Conservation (phyloP, 2,329 filamentous ascomycete genomes). For the Penicillium sp. region DNA sequence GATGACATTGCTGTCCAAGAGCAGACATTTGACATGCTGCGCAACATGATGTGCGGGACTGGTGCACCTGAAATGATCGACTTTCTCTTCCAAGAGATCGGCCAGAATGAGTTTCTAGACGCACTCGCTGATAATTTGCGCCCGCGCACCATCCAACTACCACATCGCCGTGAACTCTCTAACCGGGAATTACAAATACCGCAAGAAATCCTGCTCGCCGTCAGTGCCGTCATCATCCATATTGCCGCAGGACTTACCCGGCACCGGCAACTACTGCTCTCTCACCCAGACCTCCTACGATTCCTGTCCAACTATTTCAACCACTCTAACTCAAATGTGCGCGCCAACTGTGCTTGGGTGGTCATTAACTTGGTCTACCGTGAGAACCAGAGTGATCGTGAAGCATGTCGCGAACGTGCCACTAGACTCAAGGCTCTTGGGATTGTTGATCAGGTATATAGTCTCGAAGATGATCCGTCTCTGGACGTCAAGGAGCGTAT, state of each 20-base stretch:
- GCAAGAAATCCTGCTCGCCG: slow-evolving; percentile 70
- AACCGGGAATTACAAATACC: slow-evolving; percentile 35
- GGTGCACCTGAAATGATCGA: slow-evolving; percentile 74
- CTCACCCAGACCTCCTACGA: slow-evolving; percentile 73
- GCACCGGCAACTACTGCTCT: slow-evolving; percentile 75
- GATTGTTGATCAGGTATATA: slow-evolving; percentile 65
- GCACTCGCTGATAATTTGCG: slow-evolving; percentile 78
- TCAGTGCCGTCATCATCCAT: slow-evolving; percentile 82
- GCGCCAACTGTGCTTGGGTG: slow-evolving; percentile 77
- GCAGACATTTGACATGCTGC: slow-evolving; percentile 83
- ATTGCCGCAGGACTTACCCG: slow-evolving; percentile 78
- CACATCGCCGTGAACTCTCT: slow-evolving; percentile 32
- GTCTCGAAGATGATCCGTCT: slow-evolving; percentile 67
- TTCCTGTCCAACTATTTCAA: slow-evolving; percentile 71
- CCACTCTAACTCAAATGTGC: slow-evolving; percentile 71
- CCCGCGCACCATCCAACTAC: slow-evolving; percentile 42
- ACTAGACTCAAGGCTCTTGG: slow-evolving; percentile 69
- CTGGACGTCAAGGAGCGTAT: slow-evolving; percentile 81
- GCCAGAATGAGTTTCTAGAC: slow-evolving; percentile 75
- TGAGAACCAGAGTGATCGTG: slow-evolving; percentile 69
- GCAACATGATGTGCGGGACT: slow-evolving; percentile 77
- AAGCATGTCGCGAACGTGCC: slow-evolving; percentile 66
- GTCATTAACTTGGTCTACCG: slow-evolving; percentile 82
- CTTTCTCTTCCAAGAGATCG: slow-evolving; percentile 73
- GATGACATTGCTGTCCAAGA: slow-evolving; percentile 87